Base-by-base conservation (phyloP, 2,329 filamentous ascomycete species). In the Zasmidium citrigriseum region DNA sequence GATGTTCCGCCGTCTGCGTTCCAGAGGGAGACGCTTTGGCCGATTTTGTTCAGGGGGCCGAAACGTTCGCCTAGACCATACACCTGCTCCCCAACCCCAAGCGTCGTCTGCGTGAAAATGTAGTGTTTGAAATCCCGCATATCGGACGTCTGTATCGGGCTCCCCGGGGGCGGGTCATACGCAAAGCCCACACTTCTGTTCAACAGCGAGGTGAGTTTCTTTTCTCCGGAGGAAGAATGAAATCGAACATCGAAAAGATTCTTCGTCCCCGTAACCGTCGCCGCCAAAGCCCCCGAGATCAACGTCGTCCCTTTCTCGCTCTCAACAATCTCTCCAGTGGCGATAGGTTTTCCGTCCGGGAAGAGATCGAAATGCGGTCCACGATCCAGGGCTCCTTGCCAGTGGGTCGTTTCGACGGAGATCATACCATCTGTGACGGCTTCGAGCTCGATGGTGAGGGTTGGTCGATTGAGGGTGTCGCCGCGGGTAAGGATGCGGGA, bases 41-140 rank as follows among this genome's bases (percentile, higher is more conserved):
- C 89, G 45, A 91, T 85, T 72, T 90, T 91, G 71, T 89, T 88
- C 74, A 89, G 89, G 5, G 87, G 84, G 0, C 89, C 89, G 69
- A 92, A 93, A 14, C 89, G 81, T 74, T 92, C 89, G 1, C 89
- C 89, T 3, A 92, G 80, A 0, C 89, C 89, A 71, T 90, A 88
- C 14, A 92, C 81, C 0, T 86, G 84, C 72, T 92, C 89, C 16
- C 80, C 78, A 2, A 84, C 77, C 14, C 73, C 68, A 0, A 80
- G 67, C 20, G 78, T 78, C 5, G 75, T 76, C 54, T 80, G 77
- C 2, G 77, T 79, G 38, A 80, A 76, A 22, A 80, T 70, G 60
- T 77, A 78, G 52, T 80, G 78, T 45, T 76, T 70, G 29, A 73
- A 68, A 7, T 68, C 65, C 1, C 61, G 57, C 75, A 85, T 79